Conservation (phyloP, 371 early-diverging fungal genomes). For the Mortierella sp. region DNA sequence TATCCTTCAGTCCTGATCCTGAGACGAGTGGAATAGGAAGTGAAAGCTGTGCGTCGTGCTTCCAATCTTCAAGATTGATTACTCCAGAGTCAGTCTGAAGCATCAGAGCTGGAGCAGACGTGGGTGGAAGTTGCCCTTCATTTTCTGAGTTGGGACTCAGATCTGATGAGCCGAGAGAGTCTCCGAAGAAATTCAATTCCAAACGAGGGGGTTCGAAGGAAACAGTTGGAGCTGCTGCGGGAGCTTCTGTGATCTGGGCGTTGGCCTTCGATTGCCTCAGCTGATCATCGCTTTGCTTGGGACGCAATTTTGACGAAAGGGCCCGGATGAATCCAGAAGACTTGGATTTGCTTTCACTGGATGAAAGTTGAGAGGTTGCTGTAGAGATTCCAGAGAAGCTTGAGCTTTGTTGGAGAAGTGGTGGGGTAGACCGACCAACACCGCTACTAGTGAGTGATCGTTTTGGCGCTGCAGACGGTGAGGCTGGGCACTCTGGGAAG, state of each 20-base stretch:
- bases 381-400: slow-evolving; percentile 33
- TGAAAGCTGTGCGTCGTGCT: slow-evolving; percentile 20
- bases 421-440: background rate
- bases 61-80: slow-evolving; percentile 20
- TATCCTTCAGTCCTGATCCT: slow-evolving; percentile 7
- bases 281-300: slow-evolving; percentile 48
- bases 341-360: slow-evolving; percentile 29
- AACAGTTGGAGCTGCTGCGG: slow-evolving; percentile 11
- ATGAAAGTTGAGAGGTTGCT: slow-evolving; percentile 14
- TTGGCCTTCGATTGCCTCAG: slow-evolving; percentile 22
- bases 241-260: slow-evolving; percentile 8
- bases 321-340: slow-evolving; percentile 44
- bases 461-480: slow-evolving; percentile 27
- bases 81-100: background rate
- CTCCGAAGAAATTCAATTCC: slow-evolving; percentile 40
- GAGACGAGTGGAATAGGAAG: slow-evolving; percentile 15
- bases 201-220: slow-evolving; percentile 47
- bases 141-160: background rate
- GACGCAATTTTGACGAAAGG: slow-evolving; percentile 41
- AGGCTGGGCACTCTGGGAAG: slow-evolving; percentile 40
- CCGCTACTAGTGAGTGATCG: slow-evolving; percentile 8
- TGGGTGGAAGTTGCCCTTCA: background rate
- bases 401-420: slow-evolving; percentile 22
- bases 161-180: slow-evolving; percentile 7
- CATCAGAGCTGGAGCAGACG: slow-evolving; percentile 39